A percentile compares a stretch with the other conserved stretches of the same genome.
Conservation (phyloP, 305 asterid genomes). For the Withania somnifera region DNA sequence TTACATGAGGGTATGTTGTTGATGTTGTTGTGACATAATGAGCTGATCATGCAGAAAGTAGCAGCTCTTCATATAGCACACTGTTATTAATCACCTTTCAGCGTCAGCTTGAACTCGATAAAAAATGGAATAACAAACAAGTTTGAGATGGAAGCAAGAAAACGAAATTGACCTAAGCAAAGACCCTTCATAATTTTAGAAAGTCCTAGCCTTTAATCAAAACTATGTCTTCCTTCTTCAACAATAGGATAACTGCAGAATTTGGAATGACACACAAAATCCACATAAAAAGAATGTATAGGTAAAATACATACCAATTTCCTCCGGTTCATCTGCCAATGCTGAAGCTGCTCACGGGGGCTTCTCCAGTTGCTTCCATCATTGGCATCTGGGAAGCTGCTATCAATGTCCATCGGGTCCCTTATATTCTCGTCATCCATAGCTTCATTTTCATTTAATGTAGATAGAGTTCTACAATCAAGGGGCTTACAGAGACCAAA, state of each 20-base stretch:
- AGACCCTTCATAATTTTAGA: neutral
- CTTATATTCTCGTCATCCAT: constrained; percentile 77
- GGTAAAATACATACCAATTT: constrained; percentile 53
- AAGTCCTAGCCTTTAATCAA: neutral
- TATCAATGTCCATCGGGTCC: constrained; percentile 78
- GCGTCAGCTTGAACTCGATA: neutral
- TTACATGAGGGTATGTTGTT: neutral
- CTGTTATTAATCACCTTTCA: neutral
- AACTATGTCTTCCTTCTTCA: neutral
- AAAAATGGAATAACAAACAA: neutral
- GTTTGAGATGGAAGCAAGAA: neutral
- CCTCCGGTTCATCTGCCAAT: constrained; percentile 96
- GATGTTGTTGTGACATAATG: too few species aligned
- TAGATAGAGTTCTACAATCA: constrained; percentile 75
- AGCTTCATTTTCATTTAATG: constrained; percentile 71
- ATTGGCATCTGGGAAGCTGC: constrained; percentile 58
- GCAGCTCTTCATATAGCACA: neutral
- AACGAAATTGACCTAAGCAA: neutral
- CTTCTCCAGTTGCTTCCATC: constrained; percentile 64
- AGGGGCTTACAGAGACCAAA: constrained; percentile 99
- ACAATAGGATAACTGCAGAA: neutral
- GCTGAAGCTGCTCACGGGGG: constrained; percentile 83
- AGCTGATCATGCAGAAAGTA: neutral
- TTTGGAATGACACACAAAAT: neutral
- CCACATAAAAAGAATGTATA: neutral